A percentile compares a stretch with the other conserved stretches of the same genome.
Conservation (phyloP, 2,329 filamentous ascomycete species). For the Colletotrichum sp. region DNA sequence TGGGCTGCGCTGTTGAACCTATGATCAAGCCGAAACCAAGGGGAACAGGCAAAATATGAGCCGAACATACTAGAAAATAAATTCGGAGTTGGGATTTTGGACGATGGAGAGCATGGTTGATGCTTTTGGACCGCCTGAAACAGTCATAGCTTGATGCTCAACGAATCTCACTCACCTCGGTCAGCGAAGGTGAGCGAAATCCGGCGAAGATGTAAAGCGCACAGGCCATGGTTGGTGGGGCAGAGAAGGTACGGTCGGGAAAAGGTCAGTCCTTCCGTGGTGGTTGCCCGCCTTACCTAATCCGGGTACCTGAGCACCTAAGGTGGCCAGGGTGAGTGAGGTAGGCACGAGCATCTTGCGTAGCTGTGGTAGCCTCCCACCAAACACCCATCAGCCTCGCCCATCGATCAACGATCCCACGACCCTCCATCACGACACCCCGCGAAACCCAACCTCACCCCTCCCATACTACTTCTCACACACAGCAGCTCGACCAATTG, state of each 20-base stretch:
- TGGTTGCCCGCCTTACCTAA: constrained; percentile 13
- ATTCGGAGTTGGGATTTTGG: background rate
- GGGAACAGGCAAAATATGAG: background rate
- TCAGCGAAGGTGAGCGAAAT: background rate
- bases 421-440: background rate
- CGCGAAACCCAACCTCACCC: background rate
- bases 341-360: constrained; percentile 24
- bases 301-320: constrained; percentile 7
- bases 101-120: background rate
- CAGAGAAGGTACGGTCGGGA: background rate
- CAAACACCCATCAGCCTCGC: constrained; percentile 18
- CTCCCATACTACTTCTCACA: background rate
- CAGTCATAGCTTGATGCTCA: background rate
- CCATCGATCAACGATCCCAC: background rate
- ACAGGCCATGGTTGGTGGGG: background rate
- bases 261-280: constrained; percentile 17
- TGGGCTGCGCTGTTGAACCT: background rate
- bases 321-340: constrained; percentile 20
- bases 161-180: background rate
- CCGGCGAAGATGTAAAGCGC: background rate
- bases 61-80: background rate
- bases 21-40: background rate
- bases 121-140: background rate
- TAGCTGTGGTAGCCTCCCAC: constrained; percentile 21
- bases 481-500: constrained; percentile 12